A percentile compares a stretch with the other conserved stretches of the same genome.
Evolutionary conservation across 345 rosid species (phyloP).

Genomic region (Populus tremula): DNA sequence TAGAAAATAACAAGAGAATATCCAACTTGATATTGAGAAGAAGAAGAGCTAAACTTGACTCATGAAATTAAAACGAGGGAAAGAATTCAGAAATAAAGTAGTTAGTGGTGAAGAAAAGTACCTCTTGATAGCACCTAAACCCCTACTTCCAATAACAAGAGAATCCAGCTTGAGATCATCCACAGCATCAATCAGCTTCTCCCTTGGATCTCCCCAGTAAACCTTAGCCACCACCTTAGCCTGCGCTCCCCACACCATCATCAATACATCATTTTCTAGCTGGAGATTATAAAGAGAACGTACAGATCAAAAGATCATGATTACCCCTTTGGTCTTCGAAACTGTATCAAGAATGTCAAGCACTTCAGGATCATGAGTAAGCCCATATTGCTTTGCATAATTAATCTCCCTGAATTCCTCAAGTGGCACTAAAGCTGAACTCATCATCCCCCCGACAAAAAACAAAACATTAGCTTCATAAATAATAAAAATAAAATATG

Average conservation of each 20-base stretch:
- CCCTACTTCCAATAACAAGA: slow-evolving; percentile 55
- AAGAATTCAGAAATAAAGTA: neutral
- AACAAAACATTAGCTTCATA: neutral
- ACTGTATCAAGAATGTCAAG: slow-evolving; percentile 37
- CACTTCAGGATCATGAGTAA: slow-evolving; percentile 37
- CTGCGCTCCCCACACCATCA: slow-evolving; percentile 20
- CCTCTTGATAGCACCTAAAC: slow-evolving; percentile 52
- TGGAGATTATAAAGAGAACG: neutral
- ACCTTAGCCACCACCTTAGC: slow-evolving; percentile 51
- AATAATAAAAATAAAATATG: neutral
- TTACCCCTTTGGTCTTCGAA: slow-evolving; percentile 42
- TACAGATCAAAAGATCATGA: neutral
- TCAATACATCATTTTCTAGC: too few relatives aligned
- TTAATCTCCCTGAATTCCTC: slow-evolving; percentile 46
- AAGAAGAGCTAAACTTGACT: too few relatives aligned
- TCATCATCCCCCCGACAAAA: neutral
- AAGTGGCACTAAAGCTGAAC: slow-evolving; percentile 47
- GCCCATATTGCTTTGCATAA: slow-evolving; percentile 47
- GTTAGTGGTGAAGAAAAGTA: neutral
- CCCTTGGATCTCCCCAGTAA: slow-evolving; percentile 63
- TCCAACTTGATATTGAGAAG: too few relatives aligned
- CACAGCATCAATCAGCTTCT: slow-evolving; percentile 47
- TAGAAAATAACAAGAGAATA: too few relatives aligned
- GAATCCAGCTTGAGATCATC: slow-evolving; percentile 46
- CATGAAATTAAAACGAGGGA: neutral